Percentiles rank a stretch among this genome's conserved stretches.
Evolutionary conservation across 352 stramenopile species (phyloP).

Genomic region (Globisporangium lucens): DNA sequence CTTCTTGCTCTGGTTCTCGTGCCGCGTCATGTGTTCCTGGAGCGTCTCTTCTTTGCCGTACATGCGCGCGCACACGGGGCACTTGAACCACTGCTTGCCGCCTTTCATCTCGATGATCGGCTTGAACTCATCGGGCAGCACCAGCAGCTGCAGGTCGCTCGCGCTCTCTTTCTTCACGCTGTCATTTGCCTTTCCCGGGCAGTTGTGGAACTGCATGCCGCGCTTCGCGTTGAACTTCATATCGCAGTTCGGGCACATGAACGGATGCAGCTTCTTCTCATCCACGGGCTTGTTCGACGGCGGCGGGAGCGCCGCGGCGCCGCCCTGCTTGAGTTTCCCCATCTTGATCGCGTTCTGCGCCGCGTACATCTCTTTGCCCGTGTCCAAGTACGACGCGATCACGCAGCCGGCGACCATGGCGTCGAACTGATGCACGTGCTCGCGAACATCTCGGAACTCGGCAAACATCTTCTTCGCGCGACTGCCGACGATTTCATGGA

Average conservation of each 20-base stretch:
- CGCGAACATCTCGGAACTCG: slow-evolving; percentile 94
- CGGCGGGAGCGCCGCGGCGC: slow-evolving; percentile 41
- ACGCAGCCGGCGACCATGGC: slow-evolving; percentile 88
- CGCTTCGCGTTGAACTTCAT: slow-evolving; percentile 86
- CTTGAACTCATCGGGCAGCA: slow-evolving; percentile 57
- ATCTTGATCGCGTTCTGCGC: slow-evolving; percentile 78
- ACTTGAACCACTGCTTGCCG: slow-evolving; percentile 87
- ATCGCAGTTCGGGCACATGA: slow-evolving; percentile 72
- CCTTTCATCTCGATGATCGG: slow-evolving; percentile 76
- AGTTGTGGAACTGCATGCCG: slow-evolving; percentile 87
- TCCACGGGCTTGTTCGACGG: slow-evolving; percentile 78
- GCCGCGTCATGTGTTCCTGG: slow-evolving; percentile 74
- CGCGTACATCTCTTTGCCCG: slow-evolving; percentile 83
- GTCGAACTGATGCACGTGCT: slow-evolving; percentile 95
- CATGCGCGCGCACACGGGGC: slow-evolving; percentile 69
- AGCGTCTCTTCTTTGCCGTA: slow-evolving; percentile 78
- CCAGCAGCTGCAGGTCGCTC: slow-evolving; percentile 56
- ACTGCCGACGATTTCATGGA: slow-evolving; percentile 95
- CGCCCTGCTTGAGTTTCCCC: slow-evolving; percentile 51
- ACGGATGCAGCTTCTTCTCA: slow-evolving; percentile 86
- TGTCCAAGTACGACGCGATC: slow-evolving; percentile 85
- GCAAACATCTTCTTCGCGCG: slow-evolving; percentile 96
- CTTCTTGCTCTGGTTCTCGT: slow-evolving; percentile 86
- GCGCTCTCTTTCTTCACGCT: slow-evolving; percentile 24
- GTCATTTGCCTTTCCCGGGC: slow-evolving; percentile 43